Evolutionary conservation across 1,284 basidiomycete genomes (phyloP).

Genomic region (Phenoliferia sp.): DNA sequence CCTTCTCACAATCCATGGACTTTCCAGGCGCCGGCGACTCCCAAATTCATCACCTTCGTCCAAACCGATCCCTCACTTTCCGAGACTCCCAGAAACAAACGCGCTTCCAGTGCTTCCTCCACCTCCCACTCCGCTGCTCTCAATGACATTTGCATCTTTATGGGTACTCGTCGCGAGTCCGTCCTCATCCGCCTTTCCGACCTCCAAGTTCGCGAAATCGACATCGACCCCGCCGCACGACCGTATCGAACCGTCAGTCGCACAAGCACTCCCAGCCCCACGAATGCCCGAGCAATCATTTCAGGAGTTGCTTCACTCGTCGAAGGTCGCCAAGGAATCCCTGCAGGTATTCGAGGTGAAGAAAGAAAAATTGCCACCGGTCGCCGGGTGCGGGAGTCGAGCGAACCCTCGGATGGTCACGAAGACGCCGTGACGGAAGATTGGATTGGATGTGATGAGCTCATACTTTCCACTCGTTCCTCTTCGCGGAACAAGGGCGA

Average conservation of each 20-base stretch:
- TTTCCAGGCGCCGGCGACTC: conserved; percentile 21
- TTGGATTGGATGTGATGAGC: conserved; percentile 9
- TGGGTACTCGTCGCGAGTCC: conserved; percentile 2
- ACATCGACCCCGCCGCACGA: neutral
- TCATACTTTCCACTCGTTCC: neutral
- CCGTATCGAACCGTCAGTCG: neutral
- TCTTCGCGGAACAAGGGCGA: neutral
- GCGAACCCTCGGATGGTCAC: neutral
- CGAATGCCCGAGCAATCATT: neutral
- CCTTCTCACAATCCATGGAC: too few species aligned
- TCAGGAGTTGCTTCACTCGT: neutral
- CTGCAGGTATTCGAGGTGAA: conserved; percentile 5
- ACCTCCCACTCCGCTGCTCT: neutral
- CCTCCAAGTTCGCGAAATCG: conserved; percentile 14
- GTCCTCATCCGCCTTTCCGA: conserved; percentile 20
- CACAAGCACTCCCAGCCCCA: neutral
- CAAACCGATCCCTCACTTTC: neutral
- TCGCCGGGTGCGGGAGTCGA: neutral
- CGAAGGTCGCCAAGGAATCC: neutral
- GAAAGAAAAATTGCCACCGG: neutral
- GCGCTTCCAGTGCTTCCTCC: neutral
- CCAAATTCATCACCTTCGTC: conserved; percentile 14
- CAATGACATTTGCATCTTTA: conserved; percentile 1
- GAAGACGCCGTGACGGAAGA: neutral
- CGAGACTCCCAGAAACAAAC: neutral